Evolutionary conservation across 1,139 yeast species (phyloP).

Genomic region (Lodderomyces margitis): DNA sequence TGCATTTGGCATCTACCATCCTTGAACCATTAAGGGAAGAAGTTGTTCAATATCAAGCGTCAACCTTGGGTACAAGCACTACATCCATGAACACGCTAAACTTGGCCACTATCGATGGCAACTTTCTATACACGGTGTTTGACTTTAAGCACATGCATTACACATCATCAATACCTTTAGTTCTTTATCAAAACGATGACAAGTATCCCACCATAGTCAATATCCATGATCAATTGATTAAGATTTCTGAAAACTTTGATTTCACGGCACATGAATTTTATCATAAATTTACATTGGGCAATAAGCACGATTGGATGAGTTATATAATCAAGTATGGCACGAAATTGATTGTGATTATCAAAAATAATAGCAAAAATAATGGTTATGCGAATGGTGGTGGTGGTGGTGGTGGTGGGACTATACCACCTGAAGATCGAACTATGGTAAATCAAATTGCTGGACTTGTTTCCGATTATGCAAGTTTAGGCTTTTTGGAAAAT

Average conservation of each 20-base stretch:
- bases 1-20: constrained; percentile 17
- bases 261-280: constrained; percentile 34
- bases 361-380: constrained; percentile 30
- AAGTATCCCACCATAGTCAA: background rate
- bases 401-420: constrained; percentile 5
- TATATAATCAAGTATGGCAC: constrained; percentile 34
- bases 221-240: constrained; percentile 40
- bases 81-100: constrained; percentile 31
- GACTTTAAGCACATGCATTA: constrained; percentile 26
- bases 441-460: constrained; percentile 20
- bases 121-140: constrained; percentile 39
- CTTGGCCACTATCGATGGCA: constrained; percentile 25
- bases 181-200: constrained; percentile 20
- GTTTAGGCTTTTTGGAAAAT: constrained; percentile 41
- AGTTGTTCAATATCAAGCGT: constrained; percentile 11
- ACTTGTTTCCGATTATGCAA: constrained; percentile 26
- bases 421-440: constrained; percentile 11
- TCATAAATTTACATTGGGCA: constrained; percentile 43
- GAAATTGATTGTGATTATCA: constrained; percentile 36
- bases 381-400: constrained; percentile 4
- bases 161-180: constrained; percentile 41
- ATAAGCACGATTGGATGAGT: constrained; percentile 45
- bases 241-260: constrained; percentile 14
- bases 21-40: constrained; percentile 26
- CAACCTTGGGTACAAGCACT: constrained; percentile 22